These are phyloP conservation scores for Eutypella sp. DNA, from an alignment of 2,329 filamentous ascomycete genomes.

Conservation along the genomic window DNA sequence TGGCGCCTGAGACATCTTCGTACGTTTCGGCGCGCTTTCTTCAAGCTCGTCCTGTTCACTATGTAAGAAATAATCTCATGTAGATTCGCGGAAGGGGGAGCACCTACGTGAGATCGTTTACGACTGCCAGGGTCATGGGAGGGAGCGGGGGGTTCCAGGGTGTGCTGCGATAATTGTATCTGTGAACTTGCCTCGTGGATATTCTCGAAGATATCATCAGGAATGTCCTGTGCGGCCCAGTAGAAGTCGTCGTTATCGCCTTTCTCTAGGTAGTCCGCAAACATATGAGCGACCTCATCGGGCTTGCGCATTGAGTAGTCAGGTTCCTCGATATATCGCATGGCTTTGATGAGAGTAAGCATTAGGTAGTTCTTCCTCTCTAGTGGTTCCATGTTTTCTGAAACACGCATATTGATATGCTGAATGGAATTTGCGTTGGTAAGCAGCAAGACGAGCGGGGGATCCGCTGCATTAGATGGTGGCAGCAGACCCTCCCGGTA, in stretches of 20 bases:
- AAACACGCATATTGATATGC: slow-evolving; percentile 46
- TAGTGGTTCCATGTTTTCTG: slow-evolving; percentile 31
- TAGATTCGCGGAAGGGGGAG: neutral
- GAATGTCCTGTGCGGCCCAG: slow-evolving; percentile 45
- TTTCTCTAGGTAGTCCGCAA: slow-evolving; percentile 41
- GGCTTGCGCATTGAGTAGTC: slow-evolving; percentile 36
- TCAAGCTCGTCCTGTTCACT: slow-evolving; percentile 29
- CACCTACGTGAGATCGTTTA: slow-evolving; percentile 47
- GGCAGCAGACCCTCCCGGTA: slow-evolving; percentile 33
- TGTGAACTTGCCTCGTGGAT: slow-evolving; percentile 35
- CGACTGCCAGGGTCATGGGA: slow-evolving; percentile 22
- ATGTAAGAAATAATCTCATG: no score
- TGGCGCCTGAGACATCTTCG: slow-evolving; percentile 22
- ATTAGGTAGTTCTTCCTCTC: slow-evolving; percentile 45
- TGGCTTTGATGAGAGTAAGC: slow-evolving; percentile 25
- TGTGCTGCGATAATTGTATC: slow-evolving; percentile 25
- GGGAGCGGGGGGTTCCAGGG: slow-evolving; percentile 7
- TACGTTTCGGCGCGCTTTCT: slow-evolving; percentile 26
- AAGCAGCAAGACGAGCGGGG: slow-evolving; percentile 44
- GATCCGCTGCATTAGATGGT: slow-evolving; percentile 18
- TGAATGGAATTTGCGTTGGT: slow-evolving; percentile 50
- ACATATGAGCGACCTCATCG: slow-evolving; percentile 41
- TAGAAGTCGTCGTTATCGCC: slow-evolving; percentile 32
- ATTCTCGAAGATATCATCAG: slow-evolving; percentile 44
- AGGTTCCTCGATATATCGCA: slow-evolving; percentile 33